Conservation (phyloP, 2,329 filamentous ascomycete species). For the Fusarium keratoplasticum region DNA sequence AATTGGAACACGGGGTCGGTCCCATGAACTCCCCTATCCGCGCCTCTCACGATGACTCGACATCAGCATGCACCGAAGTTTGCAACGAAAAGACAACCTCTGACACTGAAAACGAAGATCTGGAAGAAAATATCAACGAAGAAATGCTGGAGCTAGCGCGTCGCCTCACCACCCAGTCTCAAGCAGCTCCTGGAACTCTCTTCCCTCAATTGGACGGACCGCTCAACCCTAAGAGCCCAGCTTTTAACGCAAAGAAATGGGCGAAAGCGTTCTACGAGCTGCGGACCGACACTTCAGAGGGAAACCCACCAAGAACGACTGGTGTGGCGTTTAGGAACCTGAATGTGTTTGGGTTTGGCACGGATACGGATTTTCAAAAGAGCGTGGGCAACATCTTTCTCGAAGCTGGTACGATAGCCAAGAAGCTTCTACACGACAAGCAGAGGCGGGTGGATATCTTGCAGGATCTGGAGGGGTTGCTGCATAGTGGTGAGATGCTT, state of each 20-base stretch:
- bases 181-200: conserved; percentile 40
- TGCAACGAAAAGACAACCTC: conserved; percentile 31
- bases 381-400: conserved; percentile 43
- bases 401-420: conserved; percentile 29
- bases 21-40: neutral
- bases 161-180: conserved; percentile 43
- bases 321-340: conserved; percentile 44
- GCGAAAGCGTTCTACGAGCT: conserved; percentile 52
- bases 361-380: conserved; percentile 46
- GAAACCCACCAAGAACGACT: conserved; percentile 43
- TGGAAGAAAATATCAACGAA: conserved; percentile 17
- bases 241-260: conserved; percentile 58
- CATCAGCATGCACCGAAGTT: conserved; percentile 30
- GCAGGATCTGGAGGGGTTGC: conserved; percentile 71
- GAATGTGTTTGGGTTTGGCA: conserved; percentile 44
- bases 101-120: neutral
- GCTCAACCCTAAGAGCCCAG: conserved; percentile 54
- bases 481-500: conserved; percentile 76
- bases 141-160: conserved; percentile 46
- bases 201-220: conserved; percentile 43
- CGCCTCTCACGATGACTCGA: conserved; percentile 10
- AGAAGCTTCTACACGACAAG: conserved; percentile 51
- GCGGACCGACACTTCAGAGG: conserved; percentile 39
- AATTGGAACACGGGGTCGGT: conserved; percentile 10
- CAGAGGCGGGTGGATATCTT: conserved; percentile 73